Evolutionary conservation across 257 asterid genomes (phyloP).

Genomic region (Solanum tarapatanum): DNA sequence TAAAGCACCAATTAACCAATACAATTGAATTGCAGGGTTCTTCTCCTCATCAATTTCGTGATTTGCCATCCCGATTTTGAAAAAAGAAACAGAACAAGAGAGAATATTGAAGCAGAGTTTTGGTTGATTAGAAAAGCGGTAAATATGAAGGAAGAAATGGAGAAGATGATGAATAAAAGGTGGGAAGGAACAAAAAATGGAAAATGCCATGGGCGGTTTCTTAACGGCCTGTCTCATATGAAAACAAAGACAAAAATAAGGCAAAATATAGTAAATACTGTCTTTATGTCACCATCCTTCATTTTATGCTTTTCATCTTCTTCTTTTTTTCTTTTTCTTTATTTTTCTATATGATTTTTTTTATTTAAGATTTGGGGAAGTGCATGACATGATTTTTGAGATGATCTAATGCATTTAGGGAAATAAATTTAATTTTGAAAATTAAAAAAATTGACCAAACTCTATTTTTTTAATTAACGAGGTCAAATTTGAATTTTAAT

Average conservation of each 20-base stretch:
- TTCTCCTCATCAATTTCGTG: background rate
- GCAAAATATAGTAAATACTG: background rate
- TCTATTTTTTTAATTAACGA: background rate
- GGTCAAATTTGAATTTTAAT: background rate
- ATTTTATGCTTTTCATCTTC: no score
- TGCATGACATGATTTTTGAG: background rate
- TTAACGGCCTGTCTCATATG: background rate
- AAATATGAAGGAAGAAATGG: background rate
- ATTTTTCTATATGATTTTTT: background rate
- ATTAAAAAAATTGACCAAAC: background rate
- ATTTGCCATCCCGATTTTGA: background rate
- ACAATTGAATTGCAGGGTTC: background rate
- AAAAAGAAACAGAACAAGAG: background rate
- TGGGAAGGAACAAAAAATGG: background rate
- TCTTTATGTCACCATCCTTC: no score
- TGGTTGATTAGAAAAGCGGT: background rate
- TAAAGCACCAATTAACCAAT: conserved; percentile 10
- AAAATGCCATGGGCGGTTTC: background rate
- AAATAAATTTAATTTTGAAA: background rate
- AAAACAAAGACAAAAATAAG: background rate
- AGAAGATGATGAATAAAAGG: background rate
- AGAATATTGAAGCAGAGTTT: background rate
- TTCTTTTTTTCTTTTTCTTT: no score
- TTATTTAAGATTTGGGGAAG: background rate
- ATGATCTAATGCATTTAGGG: background rate